A percentile compares a stretch with the other conserved stretches of the same genome.
These are phyloP conservation scores for Boletus eberwhitei DNA, from an alignment of 768 basidiomycete species.

Conservation along the genomic window DNA sequence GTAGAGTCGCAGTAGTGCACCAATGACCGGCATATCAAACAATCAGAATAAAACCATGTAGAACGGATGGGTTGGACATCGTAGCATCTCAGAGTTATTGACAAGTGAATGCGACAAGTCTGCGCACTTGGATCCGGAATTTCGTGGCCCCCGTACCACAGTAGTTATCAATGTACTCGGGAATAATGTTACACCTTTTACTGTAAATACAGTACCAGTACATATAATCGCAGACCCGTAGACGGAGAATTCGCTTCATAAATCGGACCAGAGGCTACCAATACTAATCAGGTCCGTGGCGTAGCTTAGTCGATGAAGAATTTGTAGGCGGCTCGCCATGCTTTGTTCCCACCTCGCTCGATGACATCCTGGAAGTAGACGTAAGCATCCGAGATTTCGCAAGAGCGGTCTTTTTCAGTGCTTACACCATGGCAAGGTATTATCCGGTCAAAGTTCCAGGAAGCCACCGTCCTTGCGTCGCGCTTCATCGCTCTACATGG, in stretches of 20 bases:
- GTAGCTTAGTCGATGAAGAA: constrained; percentile 24
- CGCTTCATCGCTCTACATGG: constrained; percentile 54
- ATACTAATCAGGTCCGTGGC: not conserved
- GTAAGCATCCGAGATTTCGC: constrained; percentile 5
- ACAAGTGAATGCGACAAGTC: not conserved
- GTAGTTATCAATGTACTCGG: not conserved
- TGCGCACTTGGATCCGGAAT: not conserved
- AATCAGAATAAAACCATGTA: no score
- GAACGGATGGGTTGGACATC: no score
- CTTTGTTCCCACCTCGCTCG: constrained; percentile 55
- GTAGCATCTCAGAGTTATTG: not conserved
- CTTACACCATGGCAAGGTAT: constrained; percentile 69
- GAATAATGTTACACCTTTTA: not conserved
- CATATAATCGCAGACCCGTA: not conserved
- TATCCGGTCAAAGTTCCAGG: constrained; percentile 72
- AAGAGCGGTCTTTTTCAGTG: not conserved
- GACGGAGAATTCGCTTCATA: not conserved
- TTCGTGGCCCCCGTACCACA: not conserved
- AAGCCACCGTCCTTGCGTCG: constrained; percentile 60
- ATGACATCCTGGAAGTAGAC: constrained; percentile 49
- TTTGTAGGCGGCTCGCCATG: constrained; percentile 46
- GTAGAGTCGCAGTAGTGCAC: no score
- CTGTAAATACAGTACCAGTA: constrained; percentile 3
- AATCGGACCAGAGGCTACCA: not conserved
- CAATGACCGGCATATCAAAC: no score